Evolutionary conservation across 805 yeast species (phyloP).

Genomic region (Scheffersomyces stipitis): DNA sequence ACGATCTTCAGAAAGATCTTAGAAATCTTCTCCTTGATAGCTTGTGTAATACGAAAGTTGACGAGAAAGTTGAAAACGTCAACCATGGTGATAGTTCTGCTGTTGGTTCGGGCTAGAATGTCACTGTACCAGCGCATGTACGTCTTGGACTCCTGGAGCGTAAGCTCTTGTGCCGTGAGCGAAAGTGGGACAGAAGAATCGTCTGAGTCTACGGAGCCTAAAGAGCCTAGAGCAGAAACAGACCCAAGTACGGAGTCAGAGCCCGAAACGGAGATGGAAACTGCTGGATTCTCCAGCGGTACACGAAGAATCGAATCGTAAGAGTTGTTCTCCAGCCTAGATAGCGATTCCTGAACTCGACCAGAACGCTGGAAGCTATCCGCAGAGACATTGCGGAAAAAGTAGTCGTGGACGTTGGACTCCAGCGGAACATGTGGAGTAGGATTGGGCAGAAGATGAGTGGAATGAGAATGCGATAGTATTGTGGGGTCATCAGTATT

Average conservation of each 20-base stretch:
- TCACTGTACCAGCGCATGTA: slow-evolving; percentile 94
- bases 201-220: too few species aligned
- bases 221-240: slow-evolving; percentile 16
- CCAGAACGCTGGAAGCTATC: slow-evolving; percentile 9
- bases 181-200: slow-evolving; percentile 58
- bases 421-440: slow-evolving; percentile 1
- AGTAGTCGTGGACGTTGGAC: slow-evolving; percentile 1
- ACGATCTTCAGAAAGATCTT: slow-evolving; percentile 52
- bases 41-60: slow-evolving; percentile 66
- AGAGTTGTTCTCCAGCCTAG: slow-evolving; percentile 15
- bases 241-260: slow-evolving; percentile 1
- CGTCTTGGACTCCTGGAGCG: slow-evolving; percentile 77
- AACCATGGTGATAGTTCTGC: slow-evolving; percentile 61
- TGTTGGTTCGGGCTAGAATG: slow-evolving; percentile 67
- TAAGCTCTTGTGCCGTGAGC: slow-evolving; percentile 63
- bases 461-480: too few species aligned
- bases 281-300: not conserved
- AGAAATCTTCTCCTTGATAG: slow-evolving; percentile 49
- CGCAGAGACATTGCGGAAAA: slow-evolving; percentile 13
- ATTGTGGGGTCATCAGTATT: too few species aligned
- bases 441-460: slow-evolving; percentile 14
- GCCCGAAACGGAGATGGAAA: not conserved
- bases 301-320: not conserved
- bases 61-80: slow-evolving; percentile 79
- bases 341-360: not conserved